Percentiles rank a stretch among this genome's conserved stretches.
phyloP scores from a whole-genome alignment of 148 eudicot species.

The Dianthus caryophyllus region DNA sequence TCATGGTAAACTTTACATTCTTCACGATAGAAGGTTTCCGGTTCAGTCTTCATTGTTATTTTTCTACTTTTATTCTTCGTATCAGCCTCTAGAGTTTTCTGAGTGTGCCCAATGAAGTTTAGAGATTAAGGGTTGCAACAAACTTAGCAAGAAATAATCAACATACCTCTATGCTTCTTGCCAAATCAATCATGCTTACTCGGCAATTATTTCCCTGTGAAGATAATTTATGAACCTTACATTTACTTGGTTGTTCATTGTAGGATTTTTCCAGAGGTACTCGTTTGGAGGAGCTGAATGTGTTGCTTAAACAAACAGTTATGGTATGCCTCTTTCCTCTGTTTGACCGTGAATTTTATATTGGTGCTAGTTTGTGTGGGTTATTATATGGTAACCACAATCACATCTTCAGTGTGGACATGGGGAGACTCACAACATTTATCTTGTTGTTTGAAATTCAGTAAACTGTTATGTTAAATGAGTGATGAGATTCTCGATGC shows the following conservation, averaged over 20 bases:
- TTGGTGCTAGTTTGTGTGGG: slow-evolving; percentile 2
- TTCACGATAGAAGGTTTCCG: neutral
- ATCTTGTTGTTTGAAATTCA: neutral
- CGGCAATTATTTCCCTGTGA: neutral
- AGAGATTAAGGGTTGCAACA: no score
- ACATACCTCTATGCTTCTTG: no score
- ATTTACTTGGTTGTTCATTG: slow-evolving; percentile 15
- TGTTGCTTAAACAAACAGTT: slow-evolving; percentile 81
- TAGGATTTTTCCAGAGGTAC: slow-evolving; percentile 84
- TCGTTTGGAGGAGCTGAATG: slow-evolving; percentile 90
- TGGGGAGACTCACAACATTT: neutral
- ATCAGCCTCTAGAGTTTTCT: no score
- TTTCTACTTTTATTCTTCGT: no score
- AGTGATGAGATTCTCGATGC: neutral
- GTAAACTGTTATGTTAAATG: neutral
- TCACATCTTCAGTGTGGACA: neutral
- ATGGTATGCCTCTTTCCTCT: slow-evolving; percentile 48
- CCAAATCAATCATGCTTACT: slow-evolving; percentile 4
- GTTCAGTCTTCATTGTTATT: no score
- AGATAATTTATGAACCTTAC: slow-evolving; percentile 1
- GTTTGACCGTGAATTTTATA: slow-evolving; percentile 10
- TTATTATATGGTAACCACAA: no score
- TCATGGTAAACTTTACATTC: slow-evolving; percentile 40
- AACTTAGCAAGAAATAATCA: no score
- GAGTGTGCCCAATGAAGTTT: no score